Conservation (phyloP, 2,329 filamentous ascomycete species). For the Penicillium sp. region DNA sequence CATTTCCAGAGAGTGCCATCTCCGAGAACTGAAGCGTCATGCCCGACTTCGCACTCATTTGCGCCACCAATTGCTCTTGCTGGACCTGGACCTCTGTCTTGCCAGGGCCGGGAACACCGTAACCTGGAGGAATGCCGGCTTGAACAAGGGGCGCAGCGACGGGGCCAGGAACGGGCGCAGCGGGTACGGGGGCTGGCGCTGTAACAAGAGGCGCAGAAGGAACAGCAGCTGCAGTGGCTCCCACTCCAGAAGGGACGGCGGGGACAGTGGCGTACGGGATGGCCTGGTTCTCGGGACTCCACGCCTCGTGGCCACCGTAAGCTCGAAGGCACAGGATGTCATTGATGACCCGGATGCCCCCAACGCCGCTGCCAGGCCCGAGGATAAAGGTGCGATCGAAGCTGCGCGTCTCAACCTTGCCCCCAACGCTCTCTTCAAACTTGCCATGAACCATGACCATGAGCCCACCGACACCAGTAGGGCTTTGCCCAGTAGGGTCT, state of each 20-base stretch:
- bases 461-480: constrained; percentile 67
- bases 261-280: constrained; percentile 24
- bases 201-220: constrained; percentile 13
- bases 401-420: constrained; percentile 59
- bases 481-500: constrained; percentile 60
- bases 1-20: constrained; percentile 71
- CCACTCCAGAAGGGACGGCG: not conserved
- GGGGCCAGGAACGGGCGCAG: constrained; percentile 18
- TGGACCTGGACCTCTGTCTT: constrained; percentile 49
- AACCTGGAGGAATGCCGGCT: constrained; percentile 32
- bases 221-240: not conserved
- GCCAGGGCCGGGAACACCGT: constrained; percentile 38
- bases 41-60: constrained; percentile 69
- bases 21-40: constrained; percentile 75
- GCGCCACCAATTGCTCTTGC: constrained; percentile 61
- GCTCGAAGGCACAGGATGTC: constrained; percentile 71
- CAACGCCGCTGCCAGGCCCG: constrained; percentile 63
- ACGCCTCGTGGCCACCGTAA: constrained; percentile 54
- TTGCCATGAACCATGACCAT: constrained; percentile 76
- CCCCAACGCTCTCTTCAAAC: constrained; percentile 65
- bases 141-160: constrained; percentile 19
- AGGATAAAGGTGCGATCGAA: constrained; percentile 78
- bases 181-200: constrained; percentile 16
- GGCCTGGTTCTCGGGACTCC: constrained; percentile 37
- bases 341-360: constrained; percentile 67